Evolutionary conservation across 129 eudicot genomes (phyloP).

Genomic region (Flaveria sonorensis): DNA sequence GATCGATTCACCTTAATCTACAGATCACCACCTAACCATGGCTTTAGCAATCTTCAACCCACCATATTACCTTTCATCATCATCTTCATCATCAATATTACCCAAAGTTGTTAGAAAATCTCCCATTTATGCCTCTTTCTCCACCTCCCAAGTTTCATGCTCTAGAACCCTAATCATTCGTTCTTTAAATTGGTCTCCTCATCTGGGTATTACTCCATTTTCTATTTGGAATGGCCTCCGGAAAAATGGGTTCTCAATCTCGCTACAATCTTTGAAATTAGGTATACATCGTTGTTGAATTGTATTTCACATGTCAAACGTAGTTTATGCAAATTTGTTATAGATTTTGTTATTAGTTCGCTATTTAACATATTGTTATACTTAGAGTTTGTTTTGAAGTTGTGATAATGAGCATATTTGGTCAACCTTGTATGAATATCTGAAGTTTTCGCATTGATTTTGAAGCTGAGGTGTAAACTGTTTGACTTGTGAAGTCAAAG

Average conservation of each 20-base stretch:
- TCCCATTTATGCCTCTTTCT: constrained; percentile 21
- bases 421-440: neutral
- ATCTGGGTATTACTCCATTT: constrained; percentile 45
- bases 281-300: constrained; percentile 39
- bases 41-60: constrained; percentile 51
- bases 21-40: constrained; percentile 42
- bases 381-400: neutral
- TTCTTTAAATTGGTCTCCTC: constrained; percentile 38
- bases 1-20: constrained; percentile 3
- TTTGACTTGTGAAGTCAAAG: constrained; percentile 1
- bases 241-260: constrained; percentile 43
- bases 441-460: neutral
- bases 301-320: too few species aligned
- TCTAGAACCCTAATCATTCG: constrained; percentile 41
- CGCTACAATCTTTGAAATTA: constrained; percentile 40
- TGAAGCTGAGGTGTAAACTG: neutral
- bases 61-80: constrained; percentile 25
- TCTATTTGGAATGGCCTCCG: constrained; percentile 66
- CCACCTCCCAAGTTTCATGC: constrained; percentile 35
- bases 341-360: too few species aligned
- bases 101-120: constrained; percentile 20
- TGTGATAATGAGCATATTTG: neutral
- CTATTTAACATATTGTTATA: neutral
- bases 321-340: neutral
- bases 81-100: constrained; percentile 32